Evolutionary conservation across 345 rosid species (phyloP).

Genomic region (Eutrema yunnanense): DNA sequence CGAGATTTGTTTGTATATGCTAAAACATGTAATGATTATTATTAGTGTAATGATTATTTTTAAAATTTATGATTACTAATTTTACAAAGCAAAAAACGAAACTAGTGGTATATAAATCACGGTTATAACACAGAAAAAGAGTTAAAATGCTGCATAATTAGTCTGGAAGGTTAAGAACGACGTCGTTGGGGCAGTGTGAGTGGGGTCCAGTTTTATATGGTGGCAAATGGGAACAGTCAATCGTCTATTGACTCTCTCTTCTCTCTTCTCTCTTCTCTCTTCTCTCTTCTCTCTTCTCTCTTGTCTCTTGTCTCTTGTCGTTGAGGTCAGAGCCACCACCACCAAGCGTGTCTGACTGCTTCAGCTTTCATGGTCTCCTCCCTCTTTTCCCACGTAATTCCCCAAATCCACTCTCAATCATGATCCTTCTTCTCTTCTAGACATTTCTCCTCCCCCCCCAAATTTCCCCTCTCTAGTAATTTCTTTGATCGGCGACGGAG

Average conservation of each 20-base stretch:
- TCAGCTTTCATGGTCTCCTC: neutral
- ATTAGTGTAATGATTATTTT: too few relatives aligned
- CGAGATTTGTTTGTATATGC: too few relatives aligned
- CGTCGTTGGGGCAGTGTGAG: neutral
- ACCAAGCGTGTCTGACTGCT: conserved; percentile 7
- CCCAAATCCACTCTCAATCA: conserved; percentile 15
- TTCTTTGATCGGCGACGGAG: conserved; percentile 12
- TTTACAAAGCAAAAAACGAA: too few relatives aligned
- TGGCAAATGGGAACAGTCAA: conserved; percentile 6
- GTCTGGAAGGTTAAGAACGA: neutral
- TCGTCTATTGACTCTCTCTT: neutral
- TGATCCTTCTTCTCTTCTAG: conserved; percentile 17
- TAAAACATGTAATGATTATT: too few relatives aligned
- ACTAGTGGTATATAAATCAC: too few relatives aligned
- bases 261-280: too few relatives aligned
- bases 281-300: neutral
- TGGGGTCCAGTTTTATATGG: neutral
- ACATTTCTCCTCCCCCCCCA: neutral
- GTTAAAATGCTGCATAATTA: too few relatives aligned
- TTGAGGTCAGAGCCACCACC: conserved; percentile 28
- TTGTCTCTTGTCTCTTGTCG: neutral
- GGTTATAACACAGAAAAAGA: too few relatives aligned
- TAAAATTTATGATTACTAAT: too few relatives aligned
- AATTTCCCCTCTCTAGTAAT: neutral
- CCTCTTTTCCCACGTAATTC: conserved; percentile 23